Evolutionary conservation across 2,329 filamentous ascomycete genomes (phyloP).

Genomic region (Seiridium unicorne): DNA sequence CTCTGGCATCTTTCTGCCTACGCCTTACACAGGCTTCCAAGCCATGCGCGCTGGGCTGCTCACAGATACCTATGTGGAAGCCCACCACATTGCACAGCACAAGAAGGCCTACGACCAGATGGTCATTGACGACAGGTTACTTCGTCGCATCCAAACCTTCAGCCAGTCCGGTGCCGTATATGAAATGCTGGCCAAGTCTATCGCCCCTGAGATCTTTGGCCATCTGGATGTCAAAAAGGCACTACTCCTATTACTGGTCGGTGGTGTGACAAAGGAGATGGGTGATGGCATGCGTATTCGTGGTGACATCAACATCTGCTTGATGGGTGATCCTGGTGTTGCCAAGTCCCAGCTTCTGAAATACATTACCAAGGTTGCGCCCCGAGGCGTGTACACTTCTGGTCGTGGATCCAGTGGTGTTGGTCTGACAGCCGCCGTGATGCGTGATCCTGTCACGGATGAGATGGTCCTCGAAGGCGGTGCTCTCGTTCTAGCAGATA

Average conservation of each 20-base stretch:
- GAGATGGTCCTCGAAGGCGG: slow-evolving; percentile 83
- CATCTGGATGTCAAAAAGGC: slow-evolving; percentile 98
- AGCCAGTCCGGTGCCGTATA: slow-evolving; percentile 88
- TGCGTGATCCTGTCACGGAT: slow-evolving; percentile 80
- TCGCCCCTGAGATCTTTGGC: slow-evolving; percentile 95
- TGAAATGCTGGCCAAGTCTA: slow-evolving; percentile 91
- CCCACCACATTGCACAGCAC: slow-evolving; percentile 90
- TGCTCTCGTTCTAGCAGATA: slow-evolving; percentile 76
- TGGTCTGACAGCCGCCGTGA: slow-evolving; percentile 78
- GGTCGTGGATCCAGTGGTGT: slow-evolving; percentile 80
- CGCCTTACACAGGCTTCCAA: slow-evolving; percentile 98
- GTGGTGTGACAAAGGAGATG: slow-evolving; percentile 94
- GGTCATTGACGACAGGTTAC: slow-evolving; percentile 74
- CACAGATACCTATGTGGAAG: slow-evolving; percentile 95
- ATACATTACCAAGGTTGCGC: slow-evolving; percentile 97
- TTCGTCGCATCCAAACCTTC: slow-evolving; percentile 82
- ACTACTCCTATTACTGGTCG: slow-evolving; percentile 89
- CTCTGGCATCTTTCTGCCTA: slow-evolving; percentile 93
- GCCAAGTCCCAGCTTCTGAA: slow-evolving; percentile 98
- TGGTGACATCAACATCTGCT: slow-evolving; percentile 96
- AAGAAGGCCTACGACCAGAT: slow-evolving; percentile 98
- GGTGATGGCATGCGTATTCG: slow-evolving; percentile 98
- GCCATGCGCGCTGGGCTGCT: slow-evolving; percentile 94
- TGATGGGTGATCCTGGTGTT: slow-evolving; percentile 99
- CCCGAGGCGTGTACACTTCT: slow-evolving; percentile 83